Conservation (phyloP, 1,284 basidiomycete genomes). For the Marasmius oreades region DNA sequence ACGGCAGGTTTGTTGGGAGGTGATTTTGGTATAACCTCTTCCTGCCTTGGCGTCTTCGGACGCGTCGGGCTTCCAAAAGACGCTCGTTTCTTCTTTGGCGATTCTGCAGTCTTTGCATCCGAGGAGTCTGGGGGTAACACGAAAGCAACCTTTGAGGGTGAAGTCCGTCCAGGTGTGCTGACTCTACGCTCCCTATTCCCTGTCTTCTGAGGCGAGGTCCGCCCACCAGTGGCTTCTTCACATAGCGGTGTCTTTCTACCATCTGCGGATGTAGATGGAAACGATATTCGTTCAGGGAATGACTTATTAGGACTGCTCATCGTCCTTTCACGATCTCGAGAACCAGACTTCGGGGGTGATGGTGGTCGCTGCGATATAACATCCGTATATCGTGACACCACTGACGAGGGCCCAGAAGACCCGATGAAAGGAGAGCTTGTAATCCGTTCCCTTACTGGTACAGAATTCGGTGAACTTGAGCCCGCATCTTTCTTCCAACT, state of each 20-base stretch:
- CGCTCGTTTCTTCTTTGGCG: neutral
- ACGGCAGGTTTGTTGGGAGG: conserved; percentile 33
- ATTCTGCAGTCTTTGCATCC: neutral
- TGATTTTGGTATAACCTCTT: conserved; percentile 12
- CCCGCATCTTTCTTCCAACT: neutral
- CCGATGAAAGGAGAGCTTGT: neutral
- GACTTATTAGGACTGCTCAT: conserved; percentile 27
- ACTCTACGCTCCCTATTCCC: conserved; percentile 37
- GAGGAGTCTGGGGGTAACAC: neutral
- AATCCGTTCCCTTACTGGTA: neutral
- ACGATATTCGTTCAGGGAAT: neutral
- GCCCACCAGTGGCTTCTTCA: conserved; percentile 5
- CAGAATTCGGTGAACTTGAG: neutral
- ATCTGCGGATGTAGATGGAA: neutral
- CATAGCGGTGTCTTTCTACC: neutral
- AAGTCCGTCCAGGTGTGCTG: conserved; percentile 28
- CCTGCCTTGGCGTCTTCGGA: conserved; percentile 3
- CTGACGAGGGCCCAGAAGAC: conserved; percentile 29
- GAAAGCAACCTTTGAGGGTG: neutral
- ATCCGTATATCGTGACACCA: conserved; percentile 34
- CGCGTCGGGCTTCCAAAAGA: conserved; percentile 1
- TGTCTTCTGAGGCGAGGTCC: conserved; percentile 29
- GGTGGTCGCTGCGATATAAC: conserved; percentile 26
- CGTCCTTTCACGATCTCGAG: conserved; percentile 28
- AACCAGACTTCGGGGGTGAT: conserved; percentile 13